Conservation (phyloP, 768 basidiomycete species). For the Boletus sp. region DNA sequence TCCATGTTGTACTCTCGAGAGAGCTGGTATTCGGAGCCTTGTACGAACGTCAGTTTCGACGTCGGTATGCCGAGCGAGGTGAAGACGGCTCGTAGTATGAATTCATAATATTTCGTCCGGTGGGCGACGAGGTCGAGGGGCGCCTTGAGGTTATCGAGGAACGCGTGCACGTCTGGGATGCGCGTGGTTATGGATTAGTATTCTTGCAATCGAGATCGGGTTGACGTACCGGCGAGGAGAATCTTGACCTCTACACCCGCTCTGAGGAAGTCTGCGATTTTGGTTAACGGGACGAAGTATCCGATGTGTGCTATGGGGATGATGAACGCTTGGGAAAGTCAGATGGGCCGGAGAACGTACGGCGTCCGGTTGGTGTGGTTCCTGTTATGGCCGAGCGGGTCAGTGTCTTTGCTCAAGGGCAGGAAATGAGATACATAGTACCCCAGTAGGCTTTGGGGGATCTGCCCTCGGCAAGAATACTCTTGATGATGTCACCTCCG, state of each 20-base stretch:
- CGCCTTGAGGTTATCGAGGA: conserved; percentile 96
- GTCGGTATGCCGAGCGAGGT: conserved; percentile 88
- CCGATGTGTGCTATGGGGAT: conserved; percentile 80
- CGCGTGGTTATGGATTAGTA: not conserved
- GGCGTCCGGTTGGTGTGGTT: conserved; percentile 90
- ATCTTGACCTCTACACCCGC: conserved; percentile 91
- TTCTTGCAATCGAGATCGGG: not conserved
- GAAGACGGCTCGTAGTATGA: conserved; percentile 80
- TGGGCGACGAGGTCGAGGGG: conserved; percentile 87
- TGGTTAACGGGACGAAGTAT: conserved; percentile 92
- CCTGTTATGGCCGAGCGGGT: conserved; percentile 45
- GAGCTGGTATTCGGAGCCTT: conserved; percentile 92
- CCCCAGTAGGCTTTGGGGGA: conserved; percentile 92
- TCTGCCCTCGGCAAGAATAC: conserved; percentile 73
- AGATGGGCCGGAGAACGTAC: conserved; percentile 47
- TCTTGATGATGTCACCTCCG: conserved; percentile 79
- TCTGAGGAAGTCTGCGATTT: conserved; percentile 93
- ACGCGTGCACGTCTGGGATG: conserved; percentile 83
- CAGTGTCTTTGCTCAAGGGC: not conserved
- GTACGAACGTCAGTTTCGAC: conserved; percentile 76
- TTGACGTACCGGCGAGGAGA: conserved; percentile 65
- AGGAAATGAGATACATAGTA: conserved; percentile 33
- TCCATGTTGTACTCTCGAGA: conserved; percentile 91
- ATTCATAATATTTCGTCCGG: conserved; percentile 88
- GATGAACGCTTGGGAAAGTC: not conserved